Evolutionary conservation across 1,284 basidiomycete genomes (phyloP).

Genomic region (Ustilago trichophora): DNA sequence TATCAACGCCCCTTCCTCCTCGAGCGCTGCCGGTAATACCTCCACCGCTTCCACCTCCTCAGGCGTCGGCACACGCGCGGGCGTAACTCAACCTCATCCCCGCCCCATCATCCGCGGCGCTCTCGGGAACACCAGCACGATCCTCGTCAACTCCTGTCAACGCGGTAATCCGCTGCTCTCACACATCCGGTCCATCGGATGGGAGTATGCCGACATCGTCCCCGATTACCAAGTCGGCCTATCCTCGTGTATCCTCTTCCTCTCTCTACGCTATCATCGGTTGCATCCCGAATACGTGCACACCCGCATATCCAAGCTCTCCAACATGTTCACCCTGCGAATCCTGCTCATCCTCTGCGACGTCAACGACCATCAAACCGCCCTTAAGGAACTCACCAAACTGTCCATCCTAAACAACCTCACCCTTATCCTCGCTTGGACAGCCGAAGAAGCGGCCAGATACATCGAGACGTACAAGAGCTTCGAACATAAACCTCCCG

Average conservation of each 20-base stretch:
- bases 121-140: slow-evolving; percentile 46
- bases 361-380: slow-evolving; percentile 86
- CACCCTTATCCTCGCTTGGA: slow-evolving; percentile 91
- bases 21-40: too few species aligned
- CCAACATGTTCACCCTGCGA: slow-evolving; percentile 80
- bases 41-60: background rate
- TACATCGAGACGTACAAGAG: slow-evolving; percentile 92
- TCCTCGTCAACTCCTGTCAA: slow-evolving; percentile 69
- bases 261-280: slow-evolving; percentile 90
- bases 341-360: slow-evolving; percentile 92
- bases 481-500: slow-evolving; percentile 91
- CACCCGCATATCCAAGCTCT: slow-evolving; percentile 85
- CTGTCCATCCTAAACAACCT: slow-evolving; percentile 81
- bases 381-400: slow-evolving; percentile 92
- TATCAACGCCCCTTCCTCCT: too few species aligned
- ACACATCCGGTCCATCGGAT: slow-evolving; percentile 84
- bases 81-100: slow-evolving; percentile 46
- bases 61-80: too few species aligned
- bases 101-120: slow-evolving; percentile 53
- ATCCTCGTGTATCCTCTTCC: slow-evolving; percentile 56
- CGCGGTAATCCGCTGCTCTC: slow-evolving; percentile 87
- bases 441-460: slow-evolving; percentile 84
- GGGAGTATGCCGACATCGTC: slow-evolving; percentile 93
- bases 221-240: slow-evolving; percentile 73
- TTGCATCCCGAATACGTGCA: slow-evolving; percentile 98